Evolutionary conservation across 2,329 filamentous ascomycete genomes (phyloP).

Genomic region (Bisporella sp.): DNA sequence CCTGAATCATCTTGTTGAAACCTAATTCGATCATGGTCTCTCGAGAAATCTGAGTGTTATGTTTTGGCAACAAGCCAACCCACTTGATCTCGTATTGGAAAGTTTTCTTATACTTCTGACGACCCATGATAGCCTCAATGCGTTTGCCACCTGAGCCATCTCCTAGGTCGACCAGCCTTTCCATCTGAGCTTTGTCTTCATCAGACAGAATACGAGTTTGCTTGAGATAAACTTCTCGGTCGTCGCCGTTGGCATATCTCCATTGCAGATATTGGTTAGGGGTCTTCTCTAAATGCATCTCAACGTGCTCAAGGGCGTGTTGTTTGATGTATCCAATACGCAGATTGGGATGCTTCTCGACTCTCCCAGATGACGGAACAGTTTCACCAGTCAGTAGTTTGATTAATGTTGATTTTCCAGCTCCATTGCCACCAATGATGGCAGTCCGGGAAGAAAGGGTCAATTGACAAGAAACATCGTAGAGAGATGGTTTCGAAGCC

Average conservation of each 20-base stretch:
- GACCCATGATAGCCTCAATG: slow-evolving; percentile 85
- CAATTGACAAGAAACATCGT: slow-evolving; percentile 81
- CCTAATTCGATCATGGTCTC: slow-evolving; percentile 83
- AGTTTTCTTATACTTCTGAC: slow-evolving; percentile 98
- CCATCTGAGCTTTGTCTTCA: slow-evolving; percentile 84
- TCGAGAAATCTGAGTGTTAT: slow-evolving; percentile 87
- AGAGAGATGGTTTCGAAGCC: slow-evolving; percentile 77
- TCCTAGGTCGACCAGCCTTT: slow-evolving; percentile 76
- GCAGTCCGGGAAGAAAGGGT: slow-evolving; percentile 87
- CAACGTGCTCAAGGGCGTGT: slow-evolving; percentile 96
- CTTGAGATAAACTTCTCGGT: slow-evolving; percentile 95
- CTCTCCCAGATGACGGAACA: slow-evolving; percentile 74
- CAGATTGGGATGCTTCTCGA: slow-evolving; percentile 97
- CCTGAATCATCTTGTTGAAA: slow-evolving; percentile 89
- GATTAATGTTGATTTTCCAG: slow-evolving; percentile 96
- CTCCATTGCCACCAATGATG: slow-evolving; percentile 95
- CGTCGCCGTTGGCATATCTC: slow-evolving; percentile 95
- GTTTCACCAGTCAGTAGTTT: slow-evolving; percentile 93
- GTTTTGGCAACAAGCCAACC: slow-evolving; percentile 79
- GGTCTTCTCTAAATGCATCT: slow-evolving; percentile 99
- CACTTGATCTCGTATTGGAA: slow-evolving; percentile 99
- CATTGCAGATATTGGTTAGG: slow-evolving; percentile 98
- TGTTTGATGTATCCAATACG: slow-evolving; percentile 99
- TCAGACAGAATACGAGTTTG: slow-evolving; percentile 86
- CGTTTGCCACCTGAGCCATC: slow-evolving; percentile 73